These are phyloP conservation scores for Magnusiomyces fungicola DNA, from an alignment of 1,139 yeast genomes.

Conservation along the genomic window DNA sequence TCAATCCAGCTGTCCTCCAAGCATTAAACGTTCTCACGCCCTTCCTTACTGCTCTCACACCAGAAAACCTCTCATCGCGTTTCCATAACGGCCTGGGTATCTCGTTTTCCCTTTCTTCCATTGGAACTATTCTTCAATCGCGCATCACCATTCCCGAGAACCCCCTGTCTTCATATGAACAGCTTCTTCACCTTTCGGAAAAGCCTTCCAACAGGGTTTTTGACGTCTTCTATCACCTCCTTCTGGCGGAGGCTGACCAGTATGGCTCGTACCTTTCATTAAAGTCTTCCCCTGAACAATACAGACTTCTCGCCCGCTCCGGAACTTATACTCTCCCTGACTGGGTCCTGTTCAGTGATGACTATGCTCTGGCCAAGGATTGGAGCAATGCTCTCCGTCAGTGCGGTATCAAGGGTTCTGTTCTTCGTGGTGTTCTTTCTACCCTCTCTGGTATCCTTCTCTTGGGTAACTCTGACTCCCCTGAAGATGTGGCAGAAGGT, in stretches of 20 bases:
- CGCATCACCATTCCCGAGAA: constrained; percentile 29
- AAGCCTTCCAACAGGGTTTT: constrained; percentile 28
- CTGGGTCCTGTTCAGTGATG: constrained; percentile 34
- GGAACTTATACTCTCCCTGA: constrained; percentile 31
- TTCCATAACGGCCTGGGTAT: constrained; percentile 34
- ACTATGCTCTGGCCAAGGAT: constrained; percentile 35
- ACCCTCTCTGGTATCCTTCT: constrained; percentile 35
- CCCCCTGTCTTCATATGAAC: constrained; percentile 30
- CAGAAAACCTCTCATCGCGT: constrained; percentile 31
- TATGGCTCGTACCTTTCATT: constrained; percentile 30
- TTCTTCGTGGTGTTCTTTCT: constrained; percentile 31
- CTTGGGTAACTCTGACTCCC: constrained; percentile 29
- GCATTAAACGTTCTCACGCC: constrained; percentile 35
- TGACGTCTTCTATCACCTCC: constrained; percentile 35
- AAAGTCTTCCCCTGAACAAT: constrained; percentile 28
- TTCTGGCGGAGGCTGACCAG: constrained; percentile 30
- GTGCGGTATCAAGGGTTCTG: constrained; percentile 31
- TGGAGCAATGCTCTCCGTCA: constrained; percentile 36
- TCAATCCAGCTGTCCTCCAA: constrained; percentile 31
- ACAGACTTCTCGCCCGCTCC: constrained; percentile 29
- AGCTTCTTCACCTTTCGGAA: constrained; percentile 28
- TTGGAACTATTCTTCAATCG: constrained; percentile 32
- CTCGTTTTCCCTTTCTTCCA: constrained; percentile 27
- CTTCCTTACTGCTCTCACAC: constrained; percentile 35
- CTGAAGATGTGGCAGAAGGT: constrained; percentile 34